phyloP scores from a whole-genome alignment of 495 filamentous ascomycete genomes.

The Neurospora tetraspora region DNA sequence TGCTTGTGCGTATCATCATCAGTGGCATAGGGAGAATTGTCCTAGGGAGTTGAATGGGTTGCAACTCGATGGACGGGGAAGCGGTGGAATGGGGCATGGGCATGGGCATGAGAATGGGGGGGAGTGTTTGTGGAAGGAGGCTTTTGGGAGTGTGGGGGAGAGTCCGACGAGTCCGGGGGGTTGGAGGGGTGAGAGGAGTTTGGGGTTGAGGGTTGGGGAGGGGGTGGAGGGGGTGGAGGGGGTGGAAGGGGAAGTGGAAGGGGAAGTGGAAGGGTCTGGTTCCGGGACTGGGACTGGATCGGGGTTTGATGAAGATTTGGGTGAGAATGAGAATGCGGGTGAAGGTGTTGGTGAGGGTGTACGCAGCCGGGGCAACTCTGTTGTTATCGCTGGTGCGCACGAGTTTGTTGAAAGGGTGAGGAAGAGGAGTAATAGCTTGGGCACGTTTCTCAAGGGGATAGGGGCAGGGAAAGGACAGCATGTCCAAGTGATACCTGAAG shows the following conservation, averaged over 20 bases:
- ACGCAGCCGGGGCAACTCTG: neutral
- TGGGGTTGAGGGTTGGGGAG: neutral
- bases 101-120: neutral
- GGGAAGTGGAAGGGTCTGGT: neutral
- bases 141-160: neutral
- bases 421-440: neutral
- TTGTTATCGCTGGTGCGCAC: neutral
- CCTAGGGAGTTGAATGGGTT: neutral
- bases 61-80: neutral
- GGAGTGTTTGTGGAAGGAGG: conserved; percentile 8
- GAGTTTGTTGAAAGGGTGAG: neutral
- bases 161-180: neutral
- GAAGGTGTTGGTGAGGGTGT: neutral
- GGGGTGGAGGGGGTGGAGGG: neutral
- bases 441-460: neutral
- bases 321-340: too few relatives aligned
- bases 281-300: neutral
- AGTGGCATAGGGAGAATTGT: neutral
- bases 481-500: neutral
- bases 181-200: neutral
- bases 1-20: neutral
- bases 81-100: neutral
- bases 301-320: neutral
- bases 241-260: neutral
- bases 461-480: neutral